Evolutionary conservation across 768 basidiomycete genomes (phyloP).

Genomic region (Psilocybe tampanensis): DNA sequence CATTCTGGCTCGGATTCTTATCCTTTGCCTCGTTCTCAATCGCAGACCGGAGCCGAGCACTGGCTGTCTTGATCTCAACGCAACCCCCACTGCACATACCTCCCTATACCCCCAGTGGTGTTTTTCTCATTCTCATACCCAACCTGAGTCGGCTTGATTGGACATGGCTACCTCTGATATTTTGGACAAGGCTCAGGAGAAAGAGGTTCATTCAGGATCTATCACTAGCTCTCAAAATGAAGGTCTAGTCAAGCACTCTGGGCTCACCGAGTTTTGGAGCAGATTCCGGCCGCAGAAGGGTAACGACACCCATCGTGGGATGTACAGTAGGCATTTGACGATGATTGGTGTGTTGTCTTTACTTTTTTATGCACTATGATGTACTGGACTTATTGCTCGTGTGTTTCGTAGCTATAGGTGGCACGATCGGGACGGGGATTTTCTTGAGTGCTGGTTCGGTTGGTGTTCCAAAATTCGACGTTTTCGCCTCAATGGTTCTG

Average conservation of each 20-base stretch:
- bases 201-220: background rate
- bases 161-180: background rate
- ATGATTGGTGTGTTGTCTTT: slow-evolving; percentile 29
- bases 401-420: slow-evolving; percentile 45
- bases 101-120: too few relatives aligned
- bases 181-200: background rate
- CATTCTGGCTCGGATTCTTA: too few relatives aligned
- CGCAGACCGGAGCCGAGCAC: too few relatives aligned
- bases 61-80: too few relatives aligned
- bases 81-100: too few relatives aligned
- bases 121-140: too few relatives aligned
- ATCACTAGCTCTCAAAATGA: background rate
- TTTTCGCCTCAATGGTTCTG: background rate
- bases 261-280: slow-evolving; percentile 15
- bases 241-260: too few relatives aligned
- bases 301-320: slow-evolving; percentile 27
- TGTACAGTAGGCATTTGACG: slow-evolving; percentile 33
- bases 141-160: background rate
- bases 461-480: slow-evolving; percentile 4
- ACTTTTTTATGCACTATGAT: too few relatives aligned
- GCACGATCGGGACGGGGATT: slow-evolving; percentile 62
- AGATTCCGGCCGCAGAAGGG: slow-evolving; percentile 30
- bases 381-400: background rate
- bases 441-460: slow-evolving; percentile 63
- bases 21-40: too few relatives aligned